Conservation (phyloP, 2,329 filamentous ascomycete genomes). For the Fusarium papillatum region DNA sequence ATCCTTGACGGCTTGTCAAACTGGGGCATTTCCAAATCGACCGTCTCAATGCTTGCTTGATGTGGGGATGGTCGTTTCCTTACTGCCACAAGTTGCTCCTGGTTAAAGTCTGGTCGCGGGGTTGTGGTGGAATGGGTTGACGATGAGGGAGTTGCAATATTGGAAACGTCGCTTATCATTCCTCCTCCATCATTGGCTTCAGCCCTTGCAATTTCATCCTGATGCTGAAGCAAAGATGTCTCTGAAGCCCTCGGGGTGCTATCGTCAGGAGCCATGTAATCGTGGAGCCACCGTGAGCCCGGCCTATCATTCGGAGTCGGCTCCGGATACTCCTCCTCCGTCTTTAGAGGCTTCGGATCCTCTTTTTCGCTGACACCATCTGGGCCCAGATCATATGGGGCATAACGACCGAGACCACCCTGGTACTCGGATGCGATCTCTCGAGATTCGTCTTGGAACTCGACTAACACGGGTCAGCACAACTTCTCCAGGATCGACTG, state of each 20-base stretch:
- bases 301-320: neutral
- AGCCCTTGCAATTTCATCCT: neutral
- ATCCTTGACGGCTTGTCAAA: conserved; percentile 40
- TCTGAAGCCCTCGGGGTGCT: conserved; percentile 7
- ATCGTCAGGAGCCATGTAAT: neutral
- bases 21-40: conserved; percentile 53
- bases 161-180: conserved; percentile 36
- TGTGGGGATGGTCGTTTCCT: conserved; percentile 20
- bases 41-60: conserved; percentile 52
- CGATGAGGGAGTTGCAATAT: conserved; percentile 41
- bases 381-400: conserved; percentile 47
- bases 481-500: neutral
- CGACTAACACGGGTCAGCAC: conserved; percentile 60
- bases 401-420: conserved; percentile 82
- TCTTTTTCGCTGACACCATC: neutral
- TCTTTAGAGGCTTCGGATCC: neutral
- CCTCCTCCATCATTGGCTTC: conserved; percentile 17
- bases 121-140: conserved; percentile 33
- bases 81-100: conserved; percentile 28
- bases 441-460: conserved; percentile 90
- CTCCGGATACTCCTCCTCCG: neutral
- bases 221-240: neutral
- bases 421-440: conserved; percentile 92
- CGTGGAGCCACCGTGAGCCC: conserved; percentile 3
- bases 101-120: conserved; percentile 19